Conservation (phyloP, 768 basidiomycete species). For the Lentinus brumalis region DNA sequence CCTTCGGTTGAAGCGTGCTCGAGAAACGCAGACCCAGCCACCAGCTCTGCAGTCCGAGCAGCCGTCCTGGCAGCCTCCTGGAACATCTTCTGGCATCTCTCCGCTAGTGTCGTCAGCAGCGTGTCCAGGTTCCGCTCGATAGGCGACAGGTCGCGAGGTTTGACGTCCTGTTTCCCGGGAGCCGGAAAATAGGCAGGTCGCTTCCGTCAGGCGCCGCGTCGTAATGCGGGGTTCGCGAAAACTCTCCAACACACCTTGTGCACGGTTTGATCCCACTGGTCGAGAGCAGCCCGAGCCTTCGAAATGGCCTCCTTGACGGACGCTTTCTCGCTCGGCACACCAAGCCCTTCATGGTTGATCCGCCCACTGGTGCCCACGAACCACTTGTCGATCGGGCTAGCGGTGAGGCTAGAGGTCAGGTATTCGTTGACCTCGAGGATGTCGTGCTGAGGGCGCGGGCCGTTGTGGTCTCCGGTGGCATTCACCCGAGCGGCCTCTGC, state of each 20-base stretch:
- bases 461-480: constrained; percentile 50
- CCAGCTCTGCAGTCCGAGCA: constrained; percentile 53
- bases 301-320: constrained; percentile 13
- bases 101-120: constrained; percentile 62
- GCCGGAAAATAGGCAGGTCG: background rate
- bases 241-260: constrained; percentile 21
- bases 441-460: constrained; percentile 58
- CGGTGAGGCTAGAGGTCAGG: constrained; percentile 66
- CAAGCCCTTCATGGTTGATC: constrained; percentile 52
- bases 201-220: background rate
- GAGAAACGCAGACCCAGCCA: constrained; percentile 6
- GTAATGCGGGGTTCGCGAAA: constrained; percentile 7
- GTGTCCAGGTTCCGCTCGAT: constrained; percentile 71
- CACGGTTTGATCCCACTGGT: constrained; percentile 31
- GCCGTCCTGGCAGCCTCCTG: constrained; percentile 61
- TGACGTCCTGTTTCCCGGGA: constrained; percentile 41
- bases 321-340: constrained; percentile 38
- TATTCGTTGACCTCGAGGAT: constrained; percentile 82
- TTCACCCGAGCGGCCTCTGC: constrained; percentile 54
- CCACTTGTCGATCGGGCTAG: constrained; percentile 77
- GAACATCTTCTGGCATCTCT: constrained; percentile 63
- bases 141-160: constrained; percentile 53
- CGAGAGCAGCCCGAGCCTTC: constrained; percentile 16
- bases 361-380: constrained; percentile 65
- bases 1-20: constrained; percentile 3